phyloP scores from a whole-genome alignment of 2,329 filamentous ascomycete genomes.

The Claviceps sorghi region DNA sequence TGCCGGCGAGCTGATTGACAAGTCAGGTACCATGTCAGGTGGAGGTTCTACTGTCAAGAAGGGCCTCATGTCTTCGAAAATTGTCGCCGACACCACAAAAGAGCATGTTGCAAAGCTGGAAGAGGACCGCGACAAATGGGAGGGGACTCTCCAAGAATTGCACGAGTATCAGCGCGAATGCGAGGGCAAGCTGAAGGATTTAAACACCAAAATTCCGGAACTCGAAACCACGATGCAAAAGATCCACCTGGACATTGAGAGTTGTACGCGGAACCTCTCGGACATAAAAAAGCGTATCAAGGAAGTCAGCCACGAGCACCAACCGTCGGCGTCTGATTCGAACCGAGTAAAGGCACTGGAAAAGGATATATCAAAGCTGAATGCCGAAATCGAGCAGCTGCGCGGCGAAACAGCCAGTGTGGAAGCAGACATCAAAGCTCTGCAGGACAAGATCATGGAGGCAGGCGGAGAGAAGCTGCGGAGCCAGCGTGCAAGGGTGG shows the following conservation, averaged over 20 bases:
- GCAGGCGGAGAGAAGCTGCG: conserved; percentile 88
- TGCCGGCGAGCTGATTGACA: conserved; percentile 90
- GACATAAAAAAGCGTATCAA: conserved; percentile 76
- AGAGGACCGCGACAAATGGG: conserved; percentile 68
- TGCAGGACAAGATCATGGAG: conserved; percentile 98
- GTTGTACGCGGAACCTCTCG: conserved; percentile 65
- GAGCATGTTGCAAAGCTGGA: conserved; percentile 85
- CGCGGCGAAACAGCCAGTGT: conserved; percentile 75
- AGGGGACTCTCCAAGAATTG: conserved; percentile 69
- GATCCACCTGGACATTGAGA: conserved; percentile 75
- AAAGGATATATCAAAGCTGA: conserved; percentile 60
- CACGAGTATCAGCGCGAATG: conserved; percentile 72
- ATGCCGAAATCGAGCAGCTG: conserved; percentile 66
- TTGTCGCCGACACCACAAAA: conserved; percentile 71
- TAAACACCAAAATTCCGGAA: conserved; percentile 65
- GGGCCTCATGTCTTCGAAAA: conserved; percentile 93
- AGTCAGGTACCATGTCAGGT: conserved; percentile 97
- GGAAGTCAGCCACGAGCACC: conserved; percentile 68
- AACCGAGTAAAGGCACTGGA: conserved; percentile 56
- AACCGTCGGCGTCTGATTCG: conserved; percentile 68
- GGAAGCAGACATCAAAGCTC: conserved; percentile 79
- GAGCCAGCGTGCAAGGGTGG: conserved; percentile 79
- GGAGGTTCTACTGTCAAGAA: conserved; percentile 82
- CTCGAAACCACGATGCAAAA: conserved; percentile 89
- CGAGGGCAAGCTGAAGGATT: conserved; percentile 55